These are phyloP conservation scores for Epichloe brachyelytri DNA, from an alignment of 2,329 filamentous ascomycete species.

Conservation along the genomic window DNA sequence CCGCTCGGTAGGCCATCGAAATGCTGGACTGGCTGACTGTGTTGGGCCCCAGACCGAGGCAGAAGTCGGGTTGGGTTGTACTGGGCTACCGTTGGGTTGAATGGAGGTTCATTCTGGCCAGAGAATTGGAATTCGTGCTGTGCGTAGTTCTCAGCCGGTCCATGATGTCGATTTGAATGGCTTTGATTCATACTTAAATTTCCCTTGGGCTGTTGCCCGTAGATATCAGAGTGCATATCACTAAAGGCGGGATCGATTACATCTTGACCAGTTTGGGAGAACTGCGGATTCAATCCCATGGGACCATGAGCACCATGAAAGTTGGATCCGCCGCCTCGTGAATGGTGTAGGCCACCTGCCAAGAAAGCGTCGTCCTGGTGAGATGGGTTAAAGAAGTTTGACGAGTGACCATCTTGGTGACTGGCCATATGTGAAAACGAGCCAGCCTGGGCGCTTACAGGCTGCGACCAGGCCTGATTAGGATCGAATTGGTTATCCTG, in stretches of 20 bases:
- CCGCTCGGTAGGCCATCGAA: constrained; percentile 14
- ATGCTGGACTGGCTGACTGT: constrained; percentile 22
- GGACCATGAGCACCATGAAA: constrained; percentile 20
- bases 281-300: constrained; percentile 22
- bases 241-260: constrained; percentile 24
- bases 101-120: constrained; percentile 19
- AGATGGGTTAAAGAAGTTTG: constrained; percentile 23
- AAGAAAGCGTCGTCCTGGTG: constrained; percentile 22
- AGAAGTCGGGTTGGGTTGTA: constrained; percentile 22
- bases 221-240: constrained; percentile 25
- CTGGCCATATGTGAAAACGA: constrained; percentile 19
- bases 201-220: constrained; percentile 20
- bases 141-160: constrained; percentile 20
- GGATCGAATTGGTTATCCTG: constrained; percentile 26
- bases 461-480: constrained; percentile 25
- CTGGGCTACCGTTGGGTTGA: constrained; percentile 19
- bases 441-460: constrained; percentile 19
- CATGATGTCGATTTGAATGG: constrained; percentile 13
- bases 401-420: constrained; percentile 16
- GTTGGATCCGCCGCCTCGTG: constrained; percentile 15
- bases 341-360: constrained; percentile 15
- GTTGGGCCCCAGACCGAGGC: constrained; percentile 18
- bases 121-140: constrained; percentile 22
- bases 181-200: constrained; percentile 16
- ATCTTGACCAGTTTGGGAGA: constrained; percentile 20